phyloP scores from a whole-genome alignment of 2,329 filamentous ascomycete species.

The Reticulascus tulasneorum region DNA sequence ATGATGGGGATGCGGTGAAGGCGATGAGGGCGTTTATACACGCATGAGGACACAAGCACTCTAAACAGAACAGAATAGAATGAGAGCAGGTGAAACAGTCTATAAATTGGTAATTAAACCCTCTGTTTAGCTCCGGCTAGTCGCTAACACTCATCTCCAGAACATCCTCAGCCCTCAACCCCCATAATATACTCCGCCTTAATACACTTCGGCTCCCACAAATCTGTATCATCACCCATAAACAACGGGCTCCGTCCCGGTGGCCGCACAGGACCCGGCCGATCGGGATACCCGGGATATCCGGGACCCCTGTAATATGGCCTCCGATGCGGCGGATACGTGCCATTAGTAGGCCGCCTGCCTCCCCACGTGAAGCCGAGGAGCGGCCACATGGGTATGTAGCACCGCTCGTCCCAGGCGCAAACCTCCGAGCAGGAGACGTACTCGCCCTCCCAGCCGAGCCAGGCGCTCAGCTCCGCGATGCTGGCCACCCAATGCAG shows the following conservation, averaged over 20 bases:
- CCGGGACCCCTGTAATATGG: slow-evolving; percentile 1
- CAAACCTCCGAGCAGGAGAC: slow-evolving; percentile 35
- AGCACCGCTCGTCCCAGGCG: slow-evolving; percentile 39
- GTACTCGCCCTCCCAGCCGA: slow-evolving; percentile 46
- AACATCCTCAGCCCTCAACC: not conserved
- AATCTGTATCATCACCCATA: slow-evolving; percentile 15
- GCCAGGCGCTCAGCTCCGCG: slow-evolving; percentile 43
- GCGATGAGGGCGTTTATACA: slow-evolving; percentile 58
- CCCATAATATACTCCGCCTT: slow-evolving; percentile 15
- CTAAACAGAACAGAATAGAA: too few relatives aligned
- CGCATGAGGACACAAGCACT: too few relatives aligned
- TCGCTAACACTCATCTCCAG: too few relatives aligned
- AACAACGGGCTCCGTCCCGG: slow-evolving; percentile 8
- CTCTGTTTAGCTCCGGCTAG: too few relatives aligned
- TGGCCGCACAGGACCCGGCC: slow-evolving; percentile 1
- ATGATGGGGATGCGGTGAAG: slow-evolving; percentile 66
- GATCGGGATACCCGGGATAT: slow-evolving; percentile 3
- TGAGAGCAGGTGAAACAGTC: too few relatives aligned
- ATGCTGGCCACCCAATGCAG: slow-evolving; percentile 27
- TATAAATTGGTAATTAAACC: too few relatives aligned
- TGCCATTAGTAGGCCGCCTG: slow-evolving; percentile 12
- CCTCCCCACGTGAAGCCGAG: slow-evolving; percentile 11
- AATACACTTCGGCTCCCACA: slow-evolving; percentile 24
- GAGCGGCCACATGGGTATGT: slow-evolving; percentile 49
- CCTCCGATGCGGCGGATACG: slow-evolving; percentile 4